Evolutionary conservation across 129 eudicot genomes (phyloP).

Genomic region (Centrapalus pauciflorus): DNA sequence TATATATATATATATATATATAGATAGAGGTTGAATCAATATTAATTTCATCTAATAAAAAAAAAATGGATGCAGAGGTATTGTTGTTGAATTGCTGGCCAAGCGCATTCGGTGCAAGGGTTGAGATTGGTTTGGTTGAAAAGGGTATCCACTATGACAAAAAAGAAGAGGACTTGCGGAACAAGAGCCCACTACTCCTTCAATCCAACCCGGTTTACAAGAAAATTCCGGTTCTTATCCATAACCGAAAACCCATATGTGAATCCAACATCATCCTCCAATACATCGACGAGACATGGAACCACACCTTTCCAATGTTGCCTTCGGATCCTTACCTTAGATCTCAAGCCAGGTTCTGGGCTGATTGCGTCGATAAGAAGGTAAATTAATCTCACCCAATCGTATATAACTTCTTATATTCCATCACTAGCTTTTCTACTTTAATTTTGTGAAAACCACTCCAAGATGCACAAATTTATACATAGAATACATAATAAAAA

Average conservation of each 20-base stretch:
- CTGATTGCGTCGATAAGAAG: slow-evolving; percentile 17
- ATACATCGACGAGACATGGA: slow-evolving; percentile 14
- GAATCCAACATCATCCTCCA: slow-evolving; percentile 21
- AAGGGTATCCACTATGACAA: slow-evolving; percentile 19
- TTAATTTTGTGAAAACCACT: too few relatives aligned
- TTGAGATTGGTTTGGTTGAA: slow-evolving; percentile 22
- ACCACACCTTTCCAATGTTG: slow-evolving; percentile 2
- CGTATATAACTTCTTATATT: too few relatives aligned
- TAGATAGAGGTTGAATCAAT: too few relatives aligned
- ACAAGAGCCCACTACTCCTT: slow-evolving; percentile 25
- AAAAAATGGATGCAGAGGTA: too few relatives aligned
- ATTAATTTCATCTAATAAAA: too few relatives aligned
- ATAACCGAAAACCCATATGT: slow-evolving; percentile 8
- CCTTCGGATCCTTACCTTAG: slow-evolving; percentile 12
- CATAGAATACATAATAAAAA: too few relatives aligned
- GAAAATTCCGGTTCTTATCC: slow-evolving; percentile 20
- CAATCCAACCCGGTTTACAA: slow-evolving; percentile 24
- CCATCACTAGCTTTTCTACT: too few relatives aligned
- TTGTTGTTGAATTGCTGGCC: slow-evolving; percentile 8
- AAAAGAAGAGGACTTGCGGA: slow-evolving; percentile 19
- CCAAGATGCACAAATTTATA: too few relatives aligned
- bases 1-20: too few relatives aligned
- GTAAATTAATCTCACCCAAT: too few relatives aligned
- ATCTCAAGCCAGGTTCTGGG: slow-evolving; percentile 26
- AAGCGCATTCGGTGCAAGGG: slow-evolving; percentile 16